These are phyloP conservation scores for Pythium rhizo-oryzae DNA, from an alignment of 352 stramenopile species.

Conservation along the genomic window DNA sequence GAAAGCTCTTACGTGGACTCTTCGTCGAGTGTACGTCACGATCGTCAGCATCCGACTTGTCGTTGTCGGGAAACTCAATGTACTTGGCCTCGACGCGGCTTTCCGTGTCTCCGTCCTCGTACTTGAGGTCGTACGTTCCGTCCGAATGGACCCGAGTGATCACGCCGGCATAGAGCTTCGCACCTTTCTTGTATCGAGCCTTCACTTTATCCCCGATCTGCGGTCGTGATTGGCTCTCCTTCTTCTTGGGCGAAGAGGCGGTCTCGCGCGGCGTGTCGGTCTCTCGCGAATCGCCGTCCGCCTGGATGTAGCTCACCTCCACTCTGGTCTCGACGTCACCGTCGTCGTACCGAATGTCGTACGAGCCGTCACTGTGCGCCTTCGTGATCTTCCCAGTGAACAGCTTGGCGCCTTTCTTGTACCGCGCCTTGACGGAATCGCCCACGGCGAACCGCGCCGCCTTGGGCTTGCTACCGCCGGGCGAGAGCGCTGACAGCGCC, in stretches of 20 bases:
- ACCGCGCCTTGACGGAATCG: constrained; percentile 44
- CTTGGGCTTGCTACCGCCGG: constrained; percentile 1
- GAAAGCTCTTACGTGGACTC: background rate
- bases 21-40: background rate
- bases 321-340: constrained; percentile 54
- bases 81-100: constrained; percentile 39
- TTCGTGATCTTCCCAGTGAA: constrained; percentile 58
- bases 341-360: constrained; percentile 69
- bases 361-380: constrained; percentile 56
- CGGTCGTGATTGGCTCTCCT: background rate
- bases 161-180: constrained; percentile 49
- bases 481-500: constrained; percentile 22
- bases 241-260: constrained; percentile 12
- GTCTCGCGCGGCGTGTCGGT: constrained; percentile 8
- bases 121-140: constrained; percentile 65
- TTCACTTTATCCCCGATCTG: constrained; percentile 36
- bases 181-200: constrained; percentile 50
- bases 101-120: constrained; percentile 67
- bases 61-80: constrained; percentile 26
- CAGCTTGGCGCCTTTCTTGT: constrained; percentile 46
- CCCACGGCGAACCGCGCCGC: constrained; percentile 14
- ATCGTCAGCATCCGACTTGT: constrained; percentile 10
- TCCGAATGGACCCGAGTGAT: constrained; percentile 58
- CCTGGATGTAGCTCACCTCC: constrained; percentile 16
- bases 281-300: constrained; percentile 47